Conservation (phyloP, 2,329 filamentous ascomycete species). For the Helotiales sp. region DNA sequence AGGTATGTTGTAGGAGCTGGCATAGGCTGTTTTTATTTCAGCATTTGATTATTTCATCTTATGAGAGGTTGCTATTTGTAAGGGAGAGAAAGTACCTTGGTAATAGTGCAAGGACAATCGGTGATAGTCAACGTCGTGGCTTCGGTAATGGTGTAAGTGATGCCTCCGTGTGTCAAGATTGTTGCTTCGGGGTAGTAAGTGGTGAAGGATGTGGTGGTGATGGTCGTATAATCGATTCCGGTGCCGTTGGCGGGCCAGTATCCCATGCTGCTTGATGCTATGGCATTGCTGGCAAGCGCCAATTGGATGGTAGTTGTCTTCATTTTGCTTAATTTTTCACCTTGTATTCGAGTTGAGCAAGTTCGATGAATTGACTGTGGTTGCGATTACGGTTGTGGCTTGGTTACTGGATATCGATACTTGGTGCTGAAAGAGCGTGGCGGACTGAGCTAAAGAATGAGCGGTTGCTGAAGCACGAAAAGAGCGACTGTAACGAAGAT, state of each 20-base stretch:
- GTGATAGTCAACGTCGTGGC: slow-evolving; percentile 45
- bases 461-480: neutral
- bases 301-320: slow-evolving; percentile 4
- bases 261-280: neutral
- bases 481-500: neutral
- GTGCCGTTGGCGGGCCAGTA: slow-evolving; percentile 56
- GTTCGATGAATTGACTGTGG: no score
- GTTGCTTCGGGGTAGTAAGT: slow-evolving; percentile 41
- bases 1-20: no score
- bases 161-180: slow-evolving; percentile 16
- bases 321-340: no score
- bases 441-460: neutral
- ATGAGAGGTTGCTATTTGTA: no score
- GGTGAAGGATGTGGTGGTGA: slow-evolving; percentile 48
- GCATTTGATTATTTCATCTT: no score
- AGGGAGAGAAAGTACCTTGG: slow-evolving; percentile 16
- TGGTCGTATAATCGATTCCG: slow-evolving; percentile 48
- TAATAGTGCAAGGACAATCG: slow-evolving; percentile 26
- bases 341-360: no score
- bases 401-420: slow-evolving; percentile 29
- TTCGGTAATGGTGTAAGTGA: slow-evolving; percentile 62
- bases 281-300: slow-evolving; percentile 2
- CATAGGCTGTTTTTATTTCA: no score
- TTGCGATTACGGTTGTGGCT: no score
- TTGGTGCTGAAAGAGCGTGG: slow-evolving; percentile 37